These are phyloP conservation scores for Nasturtium officinale DNA, from an alignment of 345 rosid genomes.

Conservation along the genomic window DNA sequence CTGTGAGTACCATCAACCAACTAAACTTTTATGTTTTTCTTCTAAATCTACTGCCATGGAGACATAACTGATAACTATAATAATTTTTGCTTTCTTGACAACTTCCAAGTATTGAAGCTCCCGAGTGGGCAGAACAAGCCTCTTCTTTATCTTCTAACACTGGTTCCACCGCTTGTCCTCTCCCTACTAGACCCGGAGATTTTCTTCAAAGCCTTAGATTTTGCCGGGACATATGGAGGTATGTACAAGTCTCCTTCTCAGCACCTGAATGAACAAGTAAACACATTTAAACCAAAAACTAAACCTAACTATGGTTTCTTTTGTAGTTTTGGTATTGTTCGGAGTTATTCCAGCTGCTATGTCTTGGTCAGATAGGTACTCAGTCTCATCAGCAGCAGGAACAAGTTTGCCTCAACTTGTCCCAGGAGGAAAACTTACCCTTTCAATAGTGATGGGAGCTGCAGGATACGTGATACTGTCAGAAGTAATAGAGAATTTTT, in stretches of 20 bases:
- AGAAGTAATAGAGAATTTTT: constrained; percentile 46
- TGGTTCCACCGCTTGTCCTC: constrained; percentile 74
- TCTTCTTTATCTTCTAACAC: constrained; percentile 65
- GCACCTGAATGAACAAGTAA: not conserved
- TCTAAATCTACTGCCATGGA: not conserved
- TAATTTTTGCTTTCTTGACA: not conserved
- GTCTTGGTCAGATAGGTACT: constrained; percentile 92
- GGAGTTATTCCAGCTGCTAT: constrained; percentile 91
- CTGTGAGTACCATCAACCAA: constrained; percentile 54
- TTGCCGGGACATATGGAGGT: constrained; percentile 93
- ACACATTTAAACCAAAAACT: not conserved
- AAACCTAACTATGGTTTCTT: not conserved
- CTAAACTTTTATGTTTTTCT: not conserved
- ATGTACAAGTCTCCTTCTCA: constrained; percentile 11
- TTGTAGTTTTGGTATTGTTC: constrained; percentile 69
- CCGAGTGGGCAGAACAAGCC: constrained; percentile 65
- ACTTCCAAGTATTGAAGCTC: constrained; percentile 65
- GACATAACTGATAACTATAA: not conserved
- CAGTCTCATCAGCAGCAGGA: constrained; percentile 43
- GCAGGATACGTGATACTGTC: constrained; percentile 67
- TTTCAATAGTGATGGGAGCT: constrained; percentile 59
- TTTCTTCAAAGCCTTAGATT: constrained; percentile 90
- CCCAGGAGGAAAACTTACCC: constrained; percentile 77
- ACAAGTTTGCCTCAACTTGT: constrained; percentile 51
- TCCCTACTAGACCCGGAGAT: constrained; percentile 85